Evolutionary conservation across 2,329 filamentous ascomycete genomes (phyloP).

Genomic region (Xylariaceae sp.): DNA sequence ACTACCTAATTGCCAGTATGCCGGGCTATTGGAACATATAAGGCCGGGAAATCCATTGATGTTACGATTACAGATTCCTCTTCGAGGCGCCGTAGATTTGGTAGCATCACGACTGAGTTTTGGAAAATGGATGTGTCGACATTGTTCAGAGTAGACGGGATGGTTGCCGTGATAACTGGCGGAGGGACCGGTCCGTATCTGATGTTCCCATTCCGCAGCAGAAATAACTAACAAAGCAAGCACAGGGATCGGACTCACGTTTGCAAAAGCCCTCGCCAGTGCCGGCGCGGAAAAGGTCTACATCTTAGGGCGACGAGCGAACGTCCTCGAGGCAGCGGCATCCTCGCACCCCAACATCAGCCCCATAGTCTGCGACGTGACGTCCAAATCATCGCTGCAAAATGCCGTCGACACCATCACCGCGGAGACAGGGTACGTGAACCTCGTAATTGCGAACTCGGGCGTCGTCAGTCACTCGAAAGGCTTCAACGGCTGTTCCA

Average conservation of each 20-base stretch:
- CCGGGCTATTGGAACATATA: background rate
- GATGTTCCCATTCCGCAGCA: background rate
- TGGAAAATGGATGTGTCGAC: conserved; percentile 14
- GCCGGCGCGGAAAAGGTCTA: conserved; percentile 50
- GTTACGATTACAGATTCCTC: background rate
- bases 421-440: conserved; percentile 50
- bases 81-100: background rate
- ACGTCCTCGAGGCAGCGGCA: conserved; percentile 22
- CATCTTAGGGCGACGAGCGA: conserved; percentile 46
- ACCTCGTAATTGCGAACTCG: conserved; percentile 19
- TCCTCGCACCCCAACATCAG: conserved; percentile 22
- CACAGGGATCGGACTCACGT: conserved; percentile 16
- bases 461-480: conserved; percentile 31
- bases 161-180: conserved; percentile 21
- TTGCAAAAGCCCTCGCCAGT: conserved; percentile 31
- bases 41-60: background rate
- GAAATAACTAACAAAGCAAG: background rate
- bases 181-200: conserved; percentile 16
- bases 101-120: background rate
- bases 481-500: conserved; percentile 51
- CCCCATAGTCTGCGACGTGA: conserved; percentile 41
- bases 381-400: conserved; percentile 48
- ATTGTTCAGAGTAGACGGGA: conserved; percentile 21
- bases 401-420: conserved; percentile 55
- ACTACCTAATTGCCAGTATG: too few relatives aligned